Conservation (phyloP, 192 early-diverging fungal species). For the Linnemannia hyalina region DNA sequence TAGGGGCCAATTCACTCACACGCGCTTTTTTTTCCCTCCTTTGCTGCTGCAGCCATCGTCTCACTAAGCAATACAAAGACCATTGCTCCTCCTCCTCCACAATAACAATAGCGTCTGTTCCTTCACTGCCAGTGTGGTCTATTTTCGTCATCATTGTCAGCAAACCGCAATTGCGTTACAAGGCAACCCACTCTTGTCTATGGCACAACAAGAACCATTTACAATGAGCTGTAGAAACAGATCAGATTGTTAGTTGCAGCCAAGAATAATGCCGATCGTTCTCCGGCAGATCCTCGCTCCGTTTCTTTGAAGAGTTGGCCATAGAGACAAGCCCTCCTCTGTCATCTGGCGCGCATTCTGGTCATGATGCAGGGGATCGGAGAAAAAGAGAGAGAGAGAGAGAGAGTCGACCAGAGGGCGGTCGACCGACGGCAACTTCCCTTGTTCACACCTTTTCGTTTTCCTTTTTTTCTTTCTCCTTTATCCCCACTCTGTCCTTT, state of each 20-base stretch:
- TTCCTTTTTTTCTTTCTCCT: background rate
- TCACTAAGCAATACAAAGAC: background rate
- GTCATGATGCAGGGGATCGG: slow-evolving; percentile 28
- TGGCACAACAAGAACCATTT: too few relatives aligned
- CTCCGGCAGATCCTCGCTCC: slow-evolving; percentile 17
- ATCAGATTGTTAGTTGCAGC: background rate
- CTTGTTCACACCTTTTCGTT: background rate
- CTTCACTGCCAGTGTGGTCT: background rate
- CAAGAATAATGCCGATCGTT: background rate
- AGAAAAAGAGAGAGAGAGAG: background rate
- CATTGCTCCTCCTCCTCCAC: background rate
- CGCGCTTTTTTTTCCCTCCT: background rate
- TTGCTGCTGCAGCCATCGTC: background rate
- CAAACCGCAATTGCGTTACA: background rate
- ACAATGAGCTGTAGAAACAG: background rate
- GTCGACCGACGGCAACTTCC: slow-evolving; percentile 8
- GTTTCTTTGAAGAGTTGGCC: background rate
- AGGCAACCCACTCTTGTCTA: background rate
- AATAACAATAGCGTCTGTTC: too few relatives aligned
- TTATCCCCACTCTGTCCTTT: background rate
- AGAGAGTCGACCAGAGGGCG: slow-evolving; percentile 4
- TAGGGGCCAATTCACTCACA: background rate
- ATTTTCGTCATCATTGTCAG: background rate
- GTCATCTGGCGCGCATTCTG: background rate
- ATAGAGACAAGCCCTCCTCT: background rate